phyloP scores from a whole-genome alignment of 345 rosid species.

The Barbarea vulgaris region DNA sequence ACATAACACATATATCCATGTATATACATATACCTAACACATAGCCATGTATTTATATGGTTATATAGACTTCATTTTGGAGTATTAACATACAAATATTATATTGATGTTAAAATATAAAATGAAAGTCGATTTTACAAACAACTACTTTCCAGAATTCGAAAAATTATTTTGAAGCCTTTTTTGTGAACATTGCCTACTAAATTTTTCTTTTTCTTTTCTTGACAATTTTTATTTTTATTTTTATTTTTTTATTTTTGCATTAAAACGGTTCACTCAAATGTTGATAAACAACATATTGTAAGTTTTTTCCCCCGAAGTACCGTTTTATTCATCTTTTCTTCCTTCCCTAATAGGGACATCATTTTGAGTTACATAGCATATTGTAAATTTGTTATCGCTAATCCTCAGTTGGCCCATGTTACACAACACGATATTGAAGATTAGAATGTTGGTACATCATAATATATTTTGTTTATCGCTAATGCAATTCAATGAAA shows the following conservation, averaged over 20 bases:
- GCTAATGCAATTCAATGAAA: neutral
- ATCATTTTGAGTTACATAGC: no score
- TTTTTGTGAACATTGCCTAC: neutral
- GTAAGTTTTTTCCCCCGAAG: no score
- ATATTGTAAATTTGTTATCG: neutral
- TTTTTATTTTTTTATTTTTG: neutral
- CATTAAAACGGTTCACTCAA: neutral
- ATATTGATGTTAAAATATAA: neutral
- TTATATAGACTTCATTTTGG: neutral
- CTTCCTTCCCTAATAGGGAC: no score
- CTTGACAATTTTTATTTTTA: no score
- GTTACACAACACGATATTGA: neutral
- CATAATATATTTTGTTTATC: neutral
- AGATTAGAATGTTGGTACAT: neutral
- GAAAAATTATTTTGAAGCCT: neutral
- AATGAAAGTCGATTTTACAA: neutral
- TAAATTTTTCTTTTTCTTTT: no score
- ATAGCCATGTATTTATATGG: neutral
- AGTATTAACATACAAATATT: neutral
- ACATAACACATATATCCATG: neutral
- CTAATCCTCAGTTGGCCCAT: neutral
- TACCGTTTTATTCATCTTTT: no score
- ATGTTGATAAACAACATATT: neutral
- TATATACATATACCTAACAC: neutral
- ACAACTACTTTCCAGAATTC: neutral